phyloP scores from a whole-genome alignment of 2,329 filamentous ascomycete genomes.

The Aspergillus tamarii region DNA sequence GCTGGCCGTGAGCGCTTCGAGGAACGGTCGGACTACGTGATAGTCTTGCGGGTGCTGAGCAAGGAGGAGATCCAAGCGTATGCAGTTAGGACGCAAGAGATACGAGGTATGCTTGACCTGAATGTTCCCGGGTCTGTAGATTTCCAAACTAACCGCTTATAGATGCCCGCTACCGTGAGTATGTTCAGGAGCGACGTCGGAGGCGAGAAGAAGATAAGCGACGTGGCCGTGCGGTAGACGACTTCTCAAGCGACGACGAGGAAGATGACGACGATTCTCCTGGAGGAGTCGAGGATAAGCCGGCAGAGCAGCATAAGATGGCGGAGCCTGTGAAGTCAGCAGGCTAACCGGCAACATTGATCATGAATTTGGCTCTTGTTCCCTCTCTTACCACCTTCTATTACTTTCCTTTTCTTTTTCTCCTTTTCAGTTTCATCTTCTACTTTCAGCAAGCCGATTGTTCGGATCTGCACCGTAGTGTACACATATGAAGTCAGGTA shows the following conservation, averaged over 20 bases:
- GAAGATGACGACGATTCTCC: slow-evolving; percentile 34
- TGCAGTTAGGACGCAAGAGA: slow-evolving; percentile 76
- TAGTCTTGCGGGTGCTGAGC: slow-evolving; percentile 83
- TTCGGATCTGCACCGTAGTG: neutral
- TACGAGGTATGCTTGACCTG: slow-evolving; percentile 66
- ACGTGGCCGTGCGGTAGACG: slow-evolving; percentile 31
- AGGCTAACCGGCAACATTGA: neutral
- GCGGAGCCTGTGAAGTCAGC: slow-evolving; percentile 11
- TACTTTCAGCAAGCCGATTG: neutral
- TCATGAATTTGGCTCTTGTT: neutral
- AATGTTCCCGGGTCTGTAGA: neutral
- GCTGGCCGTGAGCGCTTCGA: slow-evolving; percentile 90
- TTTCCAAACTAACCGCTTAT: slow-evolving; percentile 16
- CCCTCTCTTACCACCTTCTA: no score
- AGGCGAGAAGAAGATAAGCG: slow-evolving; percentile 49
- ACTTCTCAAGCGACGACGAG: slow-evolving; percentile 42
- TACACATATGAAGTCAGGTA: neutral
- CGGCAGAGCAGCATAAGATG: slow-evolving; percentile 19
- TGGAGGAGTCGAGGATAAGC: slow-evolving; percentile 36
- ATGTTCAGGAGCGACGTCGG: slow-evolving; percentile 40
- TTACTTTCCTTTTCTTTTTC: neutral
- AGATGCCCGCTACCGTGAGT: slow-evolving; percentile 43
- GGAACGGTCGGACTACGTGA: slow-evolving; percentile 89
- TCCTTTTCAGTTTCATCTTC: neutral
- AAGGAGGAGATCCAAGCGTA: slow-evolving; percentile 90